These are phyloP conservation scores for Strobilomyces dryophilus DNA, from an alignment of 768 basidiomycete species.

Conservation along the genomic window DNA sequence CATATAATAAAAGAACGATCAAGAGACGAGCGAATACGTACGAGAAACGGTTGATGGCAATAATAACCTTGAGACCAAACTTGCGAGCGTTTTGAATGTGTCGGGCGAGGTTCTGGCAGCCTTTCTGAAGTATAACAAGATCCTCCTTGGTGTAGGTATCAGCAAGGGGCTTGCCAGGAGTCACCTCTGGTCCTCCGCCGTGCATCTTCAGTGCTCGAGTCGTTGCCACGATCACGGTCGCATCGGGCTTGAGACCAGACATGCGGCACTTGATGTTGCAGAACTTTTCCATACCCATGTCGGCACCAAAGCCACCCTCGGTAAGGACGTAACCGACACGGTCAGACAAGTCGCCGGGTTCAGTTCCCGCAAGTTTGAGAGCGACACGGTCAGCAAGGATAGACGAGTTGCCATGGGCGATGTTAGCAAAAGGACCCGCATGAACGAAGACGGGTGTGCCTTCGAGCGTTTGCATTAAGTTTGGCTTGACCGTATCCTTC, in stretches of 20 bases:
- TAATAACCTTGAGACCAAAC: slow-evolving; percentile 94
- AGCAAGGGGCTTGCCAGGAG: slow-evolving; percentile 90
- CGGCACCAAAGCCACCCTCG: slow-evolving; percentile 97
- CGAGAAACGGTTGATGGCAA: slow-evolving; percentile 95
- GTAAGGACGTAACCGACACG: slow-evolving; percentile 94
- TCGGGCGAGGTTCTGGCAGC: slow-evolving; percentile 87
- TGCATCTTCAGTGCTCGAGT: slow-evolving; percentile 99
- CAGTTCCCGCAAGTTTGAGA: slow-evolving; percentile 93
- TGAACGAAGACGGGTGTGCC: slow-evolving; percentile 99
- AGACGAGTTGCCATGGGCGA: slow-evolving; percentile 97
- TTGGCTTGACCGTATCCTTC: slow-evolving; percentile 99
- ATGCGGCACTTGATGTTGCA: slow-evolving; percentile 99
- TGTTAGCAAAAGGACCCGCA: slow-evolving; percentile 98
- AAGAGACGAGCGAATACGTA: slow-evolving; percentile 40
- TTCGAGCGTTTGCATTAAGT: slow-evolving; percentile 97
- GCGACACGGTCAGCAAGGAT: slow-evolving; percentile 97
- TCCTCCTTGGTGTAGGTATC: slow-evolving; percentile 95
- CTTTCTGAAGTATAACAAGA: slow-evolving; percentile 82
- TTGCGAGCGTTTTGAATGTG: slow-evolving; percentile 95
- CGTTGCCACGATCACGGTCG: slow-evolving; percentile 93
- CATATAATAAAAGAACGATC: not conserved
- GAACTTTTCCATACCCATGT: slow-evolving; percentile 99
- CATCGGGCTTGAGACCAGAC: slow-evolving; percentile 90
- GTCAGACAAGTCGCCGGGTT: slow-evolving; percentile 79
- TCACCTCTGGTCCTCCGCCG: slow-evolving; percentile 95